A percentile compares a stretch with the other conserved stretches of the same genome.
Evolutionary conservation across 2,329 filamentous ascomycete genomes (phyloP).

Genomic region (Aureobasidium sp.): DNA sequence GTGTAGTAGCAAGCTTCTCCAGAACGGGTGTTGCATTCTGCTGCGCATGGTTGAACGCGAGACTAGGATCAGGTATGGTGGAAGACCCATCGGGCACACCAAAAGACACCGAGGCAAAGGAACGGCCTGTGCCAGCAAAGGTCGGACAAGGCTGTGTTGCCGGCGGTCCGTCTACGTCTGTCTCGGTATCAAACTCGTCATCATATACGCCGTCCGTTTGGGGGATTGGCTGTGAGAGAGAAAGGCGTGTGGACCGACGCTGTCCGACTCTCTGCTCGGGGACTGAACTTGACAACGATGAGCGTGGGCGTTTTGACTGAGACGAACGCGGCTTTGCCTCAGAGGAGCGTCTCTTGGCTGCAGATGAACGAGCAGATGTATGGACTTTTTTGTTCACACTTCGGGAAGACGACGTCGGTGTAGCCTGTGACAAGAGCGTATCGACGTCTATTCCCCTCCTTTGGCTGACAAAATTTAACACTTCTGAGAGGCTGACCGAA

Average conservation of each 20-base stretch:
- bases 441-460: not conserved
- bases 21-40: not conserved
- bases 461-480: constrained; percentile 1
- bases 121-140: not conserved
- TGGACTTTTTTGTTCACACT: not conserved
- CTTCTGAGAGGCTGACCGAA: not conserved
- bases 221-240: not conserved
- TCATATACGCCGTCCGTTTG: not conserved
- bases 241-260: not conserved
- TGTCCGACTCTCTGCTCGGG: not conserved
- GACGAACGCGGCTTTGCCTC: not conserved
- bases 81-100: not conserved
- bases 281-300: not conserved
- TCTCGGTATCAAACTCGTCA: not conserved
- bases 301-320: not conserved
- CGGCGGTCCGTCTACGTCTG: not conserved
- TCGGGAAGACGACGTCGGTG: not conserved
- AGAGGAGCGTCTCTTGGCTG: not conserved
- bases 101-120: not conserved
- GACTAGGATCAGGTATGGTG: constrained; percentile 11
- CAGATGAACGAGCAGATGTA: not conserved
- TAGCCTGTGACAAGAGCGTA: not conserved
- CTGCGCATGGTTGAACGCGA: not conserved
- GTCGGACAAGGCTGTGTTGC: not conserved
- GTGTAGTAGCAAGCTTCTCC: not conserved